phyloP scores from a whole-genome alignment of 2,329 filamentous ascomycete genomes.

The Aureobasidium sp. region DNA sequence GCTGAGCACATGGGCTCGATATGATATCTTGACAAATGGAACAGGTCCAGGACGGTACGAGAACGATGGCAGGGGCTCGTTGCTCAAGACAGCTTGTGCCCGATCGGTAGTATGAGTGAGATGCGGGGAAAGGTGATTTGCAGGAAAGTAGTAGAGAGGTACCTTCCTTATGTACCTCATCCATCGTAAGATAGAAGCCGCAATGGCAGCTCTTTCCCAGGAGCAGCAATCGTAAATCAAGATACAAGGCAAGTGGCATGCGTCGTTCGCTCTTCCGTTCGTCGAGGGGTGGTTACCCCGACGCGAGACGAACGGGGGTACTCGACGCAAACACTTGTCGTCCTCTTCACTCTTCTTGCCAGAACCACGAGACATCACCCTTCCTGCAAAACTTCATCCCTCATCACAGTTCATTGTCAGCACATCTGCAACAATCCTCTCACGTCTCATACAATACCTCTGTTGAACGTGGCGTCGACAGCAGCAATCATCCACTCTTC shows the following conservation, averaged over 20 bases:
- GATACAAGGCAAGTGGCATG: neutral
- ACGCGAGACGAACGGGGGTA: neutral
- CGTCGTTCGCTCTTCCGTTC: neutral
- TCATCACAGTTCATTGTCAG: neutral
- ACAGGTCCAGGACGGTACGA: neutral
- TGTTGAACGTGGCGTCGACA: neutral
- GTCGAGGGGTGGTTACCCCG: neutral
- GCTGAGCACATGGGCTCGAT: neutral
- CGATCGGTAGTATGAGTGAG: neutral
- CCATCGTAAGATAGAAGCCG: neutral
- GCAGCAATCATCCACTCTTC: neutral
- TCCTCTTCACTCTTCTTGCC: neutral
- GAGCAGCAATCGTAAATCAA: neutral
- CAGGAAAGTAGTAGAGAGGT: neutral
- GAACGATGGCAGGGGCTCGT: neutral
- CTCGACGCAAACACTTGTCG: neutral
- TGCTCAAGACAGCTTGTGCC: neutral
- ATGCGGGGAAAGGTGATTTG: conserved; percentile 6
- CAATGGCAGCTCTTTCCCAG: neutral
- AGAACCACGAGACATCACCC: neutral
- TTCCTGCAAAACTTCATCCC: conserved; percentile 6
- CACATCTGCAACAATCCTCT: conserved; percentile 9
- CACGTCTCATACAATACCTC: conserved; percentile 3
- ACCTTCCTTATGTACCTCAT: neutral
- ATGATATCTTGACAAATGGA: neutral